Evolutionary conservation across 1,284 basidiomycete species (phyloP), one percentile per base, ranked within the genome.

Genomic region (Tetrapyrgos nigripes): DNA sequence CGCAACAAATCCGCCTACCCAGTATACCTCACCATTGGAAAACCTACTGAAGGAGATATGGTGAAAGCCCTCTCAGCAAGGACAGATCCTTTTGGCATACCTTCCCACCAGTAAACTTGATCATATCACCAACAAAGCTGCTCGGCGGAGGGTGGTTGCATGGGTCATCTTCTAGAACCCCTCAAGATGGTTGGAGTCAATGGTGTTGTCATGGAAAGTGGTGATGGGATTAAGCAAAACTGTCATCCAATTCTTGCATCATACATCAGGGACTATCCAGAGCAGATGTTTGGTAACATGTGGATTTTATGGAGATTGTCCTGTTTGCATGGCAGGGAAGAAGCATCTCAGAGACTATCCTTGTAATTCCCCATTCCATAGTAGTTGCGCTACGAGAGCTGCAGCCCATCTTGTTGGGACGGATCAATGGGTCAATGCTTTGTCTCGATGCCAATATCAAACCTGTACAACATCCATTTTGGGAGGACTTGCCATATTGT

Each of bases 11-110:
- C n/a, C n/a, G n/a, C n/a, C n/a, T 79, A 76, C 59, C 76, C 76
- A 0, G 62, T 79, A 2, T 79, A 79, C 54, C 46, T 78, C 29
- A 78, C 73, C 0, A 75, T 78, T 26, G 73, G 76, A n/a, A n/a
- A n/a, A n/a, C n/a, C n/a, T n/a, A n/a, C n/a, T n/a, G n/a, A n/a
- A n/a, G n/a, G n/a, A n/a, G n/a, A n/a, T n/a, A n/a, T n/a, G n/a
- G n/a, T n/a, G n/a, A n/a, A n/a, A n/a, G n/a, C n/a, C n/a, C n/a
- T n/a, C n/a, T n/a, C n/a, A n/a, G n/a, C n/a, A n/a, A n/a, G n/a
- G n/a, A n/a, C n/a, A n/a, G n/a, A n/a, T n/a, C n/a, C n/a, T n/a
- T n/a, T n/a, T n/a, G n/a, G n/a, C n/a, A n/a, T n/a, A n/a, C n/a
- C n/a, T n/a, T n/a, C n/a, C n/a, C n/a, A n/a, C n/a, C n/a, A n/a